Percentiles rank a stretch among this genome's conserved stretches.
These are phyloP conservation scores for Floccularia luteovirens DNA, from an alignment of 768 basidiomycete species.

Conservation along the genomic window DNA sequence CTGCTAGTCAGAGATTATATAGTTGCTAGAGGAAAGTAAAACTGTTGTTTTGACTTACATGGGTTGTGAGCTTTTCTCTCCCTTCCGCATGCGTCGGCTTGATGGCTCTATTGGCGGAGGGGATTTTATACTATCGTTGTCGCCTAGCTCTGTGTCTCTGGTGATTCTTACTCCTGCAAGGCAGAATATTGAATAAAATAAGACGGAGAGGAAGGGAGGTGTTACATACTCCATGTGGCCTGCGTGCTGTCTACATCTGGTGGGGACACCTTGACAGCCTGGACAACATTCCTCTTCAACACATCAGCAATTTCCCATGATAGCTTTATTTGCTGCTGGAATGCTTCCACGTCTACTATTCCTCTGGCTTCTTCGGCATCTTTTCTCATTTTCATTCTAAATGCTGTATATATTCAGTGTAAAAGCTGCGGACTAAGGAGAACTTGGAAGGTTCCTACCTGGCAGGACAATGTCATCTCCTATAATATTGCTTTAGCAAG, in stretches of 20 bases:
- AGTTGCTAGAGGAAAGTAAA: not conserved
- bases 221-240: slow-evolving; percentile 52
- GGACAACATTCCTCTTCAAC: slow-evolving; percentile 79
- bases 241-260: slow-evolving; percentile 19
- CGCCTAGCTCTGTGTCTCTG: slow-evolving; percentile 78
- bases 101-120: slow-evolving; percentile 36
- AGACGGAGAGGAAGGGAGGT: not conserved
- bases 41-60: slow-evolving; percentile 14
- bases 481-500: slow-evolving; percentile 14
- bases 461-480: slow-evolving; percentile 50
- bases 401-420: slow-evolving; percentile 41
- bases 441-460: slow-evolving; percentile 26
- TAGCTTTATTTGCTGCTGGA: slow-evolving; percentile 47
- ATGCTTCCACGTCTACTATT: slow-evolving; percentile 35
- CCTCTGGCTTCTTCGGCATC: slow-evolving; percentile 39
- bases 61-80: slow-evolving; percentile 25
- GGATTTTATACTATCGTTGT: slow-evolving; percentile 72
- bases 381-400: slow-evolving; percentile 57
- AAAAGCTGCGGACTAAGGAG: slow-evolving; percentile 2
- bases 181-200: slow-evolving; percentile 1
- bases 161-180: slow-evolving; percentile 64
- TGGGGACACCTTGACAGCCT: slow-evolving; percentile 48
- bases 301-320: slow-evolving; percentile 69
- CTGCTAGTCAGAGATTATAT: slow-evolving; percentile 19
- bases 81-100: slow-evolving; percentile 37